These are phyloP conservation scores for Hypoxylon fuscum DNA, from an alignment of 495 filamentous ascomycete genomes.

Conservation along the genomic window DNA sequence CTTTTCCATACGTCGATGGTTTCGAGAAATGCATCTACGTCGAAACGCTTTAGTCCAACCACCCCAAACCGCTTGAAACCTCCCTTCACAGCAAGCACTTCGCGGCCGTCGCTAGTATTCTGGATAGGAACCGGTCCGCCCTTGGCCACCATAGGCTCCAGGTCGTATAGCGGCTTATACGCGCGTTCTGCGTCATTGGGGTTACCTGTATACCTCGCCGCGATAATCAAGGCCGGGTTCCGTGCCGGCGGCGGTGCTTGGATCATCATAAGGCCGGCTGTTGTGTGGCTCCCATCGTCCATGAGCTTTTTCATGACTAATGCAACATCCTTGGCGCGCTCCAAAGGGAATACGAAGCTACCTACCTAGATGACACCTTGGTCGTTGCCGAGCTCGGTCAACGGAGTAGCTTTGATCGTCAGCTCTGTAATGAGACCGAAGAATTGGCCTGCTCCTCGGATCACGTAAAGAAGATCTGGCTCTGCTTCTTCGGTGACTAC, in stretches of 20 bases:
- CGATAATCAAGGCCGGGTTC: conserved; percentile 1
- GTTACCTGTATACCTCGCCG: background rate
- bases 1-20: background rate
- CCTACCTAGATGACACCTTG: conserved; percentile 30
- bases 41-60: background rate
- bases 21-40: background rate
- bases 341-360: conserved; percentile 38
- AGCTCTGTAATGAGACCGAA: conserved; percentile 55
- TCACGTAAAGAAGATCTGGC: conserved; percentile 50
- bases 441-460: conserved; percentile 54
- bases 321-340: conserved; percentile 35
- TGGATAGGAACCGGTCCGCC: background rate
- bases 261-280: conserved; percentile 42
- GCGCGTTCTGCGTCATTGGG: background rate
- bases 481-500: conserved; percentile 35
- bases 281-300: conserved; percentile 30
- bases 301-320: conserved; percentile 29
- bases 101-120: background rate
- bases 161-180: background rate
- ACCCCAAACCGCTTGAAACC: conserved; percentile 1
- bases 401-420: conserved; percentile 35
- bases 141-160: background rate
- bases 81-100: background rate
- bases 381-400: conserved; percentile 8
- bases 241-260: conserved; percentile 30